Conservation (phyloP, 345 rosid species). For the Ceriops zippeliana region DNA sequence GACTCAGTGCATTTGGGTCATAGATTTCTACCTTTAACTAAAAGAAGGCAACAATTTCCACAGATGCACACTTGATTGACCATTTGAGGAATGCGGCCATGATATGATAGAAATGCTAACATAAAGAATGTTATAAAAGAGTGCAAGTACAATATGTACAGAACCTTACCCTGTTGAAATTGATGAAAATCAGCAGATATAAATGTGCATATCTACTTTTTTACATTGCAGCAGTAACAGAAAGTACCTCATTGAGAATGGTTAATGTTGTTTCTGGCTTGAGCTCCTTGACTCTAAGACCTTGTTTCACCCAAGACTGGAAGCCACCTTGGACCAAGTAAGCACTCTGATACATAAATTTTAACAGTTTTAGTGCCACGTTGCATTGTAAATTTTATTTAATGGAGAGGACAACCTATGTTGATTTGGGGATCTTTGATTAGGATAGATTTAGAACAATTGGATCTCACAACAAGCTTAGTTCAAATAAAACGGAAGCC, state of each 20-base stretch:
- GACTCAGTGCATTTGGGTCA: too few species aligned
- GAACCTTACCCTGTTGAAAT: background rate
- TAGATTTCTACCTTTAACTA: too few species aligned
- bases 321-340: slow-evolving; percentile 84
- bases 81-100: too few species aligned
- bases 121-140: too few species aligned
- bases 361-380: background rate
- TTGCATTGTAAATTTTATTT: background rate
- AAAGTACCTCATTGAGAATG: slow-evolving; percentile 74
- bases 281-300: slow-evolving; percentile 72
- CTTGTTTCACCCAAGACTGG: slow-evolving; percentile 74
- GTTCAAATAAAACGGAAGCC: too few species aligned
- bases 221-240: slow-evolving; percentile 3
- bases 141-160: too few species aligned
- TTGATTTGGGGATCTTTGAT: too few species aligned
- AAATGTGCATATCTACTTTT: background rate
- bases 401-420: background rate
- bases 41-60: too few species aligned
- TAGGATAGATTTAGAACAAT: too few species aligned
- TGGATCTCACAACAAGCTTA: too few species aligned
- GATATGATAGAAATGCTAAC: too few species aligned
- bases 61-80: too few species aligned
- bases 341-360: slow-evolving; percentile 50
- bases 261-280: slow-evolving; percentile 74
- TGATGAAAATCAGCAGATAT: slow-evolving; percentile 1